Base-by-base conservation (phyloP, 768 basidiomycete species). In the Boletus sp. region DNA sequence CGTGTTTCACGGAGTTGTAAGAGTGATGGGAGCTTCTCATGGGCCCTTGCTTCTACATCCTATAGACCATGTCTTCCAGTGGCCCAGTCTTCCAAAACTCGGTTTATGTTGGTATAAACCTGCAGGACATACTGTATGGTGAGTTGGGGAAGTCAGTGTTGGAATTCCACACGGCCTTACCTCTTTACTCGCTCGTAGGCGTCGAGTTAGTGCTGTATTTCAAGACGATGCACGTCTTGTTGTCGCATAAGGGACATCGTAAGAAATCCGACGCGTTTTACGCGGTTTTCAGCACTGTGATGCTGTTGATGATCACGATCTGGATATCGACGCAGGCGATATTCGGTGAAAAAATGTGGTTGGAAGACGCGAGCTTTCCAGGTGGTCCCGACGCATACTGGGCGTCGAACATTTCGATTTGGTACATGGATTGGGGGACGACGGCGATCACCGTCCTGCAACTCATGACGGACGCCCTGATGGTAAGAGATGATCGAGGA, bases 331-430 rank as follows among this genome's bases (percentile, higher is more conserved):
- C 64, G 2, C 66, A 65, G 39, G 58, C 57, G 17, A n/a, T 72
- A 14, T 70, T 72, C 17, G 70, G 69, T 2, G 63, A 74, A 49
- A 62, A 64, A 37, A 68, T 74, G 63, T 78, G 77, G 76, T 54
- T 77, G 14, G 57, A 56, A 7, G 47, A 73, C 19, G 48, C 56
- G 4, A 43, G 57, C 19, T 71, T 60, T 38, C 72, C 72, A 3
- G 75, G 74, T 0, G 76, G 76, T 0, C 66, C 66, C 15, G 64
- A 64, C 7, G 69, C 62, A 15, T 77, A 76, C 52, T 64, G 72
- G 42, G 58, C 47, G 13, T 39, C 57, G 25, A 52, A 72, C 46
- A 42, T 56, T 13, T 60, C 65, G 1, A 57, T 58, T 0, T 71
- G 72, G 64, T 70, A 70, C 40, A 58, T 62, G 58, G 72, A 69